Percentiles rank a stretch among this genome's conserved stretches.
These are phyloP conservation scores for Cyclostephanos tholiformis DNA, from an alignment of 108 stramenopile species.

Conservation along the genomic window DNA sequence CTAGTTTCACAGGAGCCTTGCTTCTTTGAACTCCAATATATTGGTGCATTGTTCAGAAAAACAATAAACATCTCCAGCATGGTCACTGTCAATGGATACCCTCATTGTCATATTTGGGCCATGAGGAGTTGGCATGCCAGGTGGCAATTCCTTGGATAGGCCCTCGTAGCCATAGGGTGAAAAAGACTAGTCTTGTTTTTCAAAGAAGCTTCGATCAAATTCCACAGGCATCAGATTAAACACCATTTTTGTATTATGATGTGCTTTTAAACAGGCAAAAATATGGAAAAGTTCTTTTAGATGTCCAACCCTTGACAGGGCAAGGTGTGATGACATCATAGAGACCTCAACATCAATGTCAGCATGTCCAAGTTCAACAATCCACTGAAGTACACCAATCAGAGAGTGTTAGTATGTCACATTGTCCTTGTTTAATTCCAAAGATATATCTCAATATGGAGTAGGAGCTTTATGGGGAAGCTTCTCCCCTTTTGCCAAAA, in stretches of 20 bases:
- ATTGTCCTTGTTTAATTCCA: neutral
- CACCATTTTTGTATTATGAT: constrained; percentile 28
- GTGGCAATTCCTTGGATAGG: neutral
- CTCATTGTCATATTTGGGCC: constrained; percentile 6
- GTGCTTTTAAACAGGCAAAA: neutral
- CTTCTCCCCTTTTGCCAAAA: constrained; percentile 1
- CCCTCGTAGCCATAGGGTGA: neutral
- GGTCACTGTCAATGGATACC: neutral
- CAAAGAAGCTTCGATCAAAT: constrained; percentile 1
- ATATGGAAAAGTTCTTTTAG: neutral
- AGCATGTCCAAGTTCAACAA: neutral
- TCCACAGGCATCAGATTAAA: constrained; percentile 42
- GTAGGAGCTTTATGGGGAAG: neutral
- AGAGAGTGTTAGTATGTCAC: neutral
- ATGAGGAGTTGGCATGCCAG: constrained; percentile 4
- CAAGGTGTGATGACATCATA: constrained; percentile 4
- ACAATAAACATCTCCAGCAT: neutral
- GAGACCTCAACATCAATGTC: constrained; percentile 3
- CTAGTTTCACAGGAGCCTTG: too few relatives aligned
- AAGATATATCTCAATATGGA: neutral
- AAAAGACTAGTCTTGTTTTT: constrained; percentile 2
- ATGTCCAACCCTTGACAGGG: too few relatives aligned
- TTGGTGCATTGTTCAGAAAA: constrained; percentile 1
- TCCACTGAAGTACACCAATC: constrained; percentile 2
- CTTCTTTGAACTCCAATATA: too few relatives aligned